Evolutionary conservation across 345 rosid species (phyloP), one percentile per base, ranked within the genome.

Genomic region (Corchorus olitorius): DNA sequence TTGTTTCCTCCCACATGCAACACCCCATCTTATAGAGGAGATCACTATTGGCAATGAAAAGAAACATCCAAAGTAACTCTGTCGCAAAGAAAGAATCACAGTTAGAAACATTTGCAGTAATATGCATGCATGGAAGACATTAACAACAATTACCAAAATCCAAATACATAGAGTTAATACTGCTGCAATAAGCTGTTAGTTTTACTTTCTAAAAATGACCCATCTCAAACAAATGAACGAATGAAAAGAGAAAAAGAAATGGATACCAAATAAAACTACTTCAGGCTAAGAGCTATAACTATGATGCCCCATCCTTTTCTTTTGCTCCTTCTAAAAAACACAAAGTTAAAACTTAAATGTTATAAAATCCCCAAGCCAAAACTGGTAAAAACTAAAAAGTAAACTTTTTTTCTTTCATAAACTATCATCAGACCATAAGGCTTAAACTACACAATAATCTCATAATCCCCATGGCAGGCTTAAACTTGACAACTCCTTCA

Each of bases 21-120:
- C 83, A 67, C 94, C 90, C 99, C 99, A 92, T 82, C 99, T 89
- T 86, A 93, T 79, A 1, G 96, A 93, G 71, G 99, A 85, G 67
- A 95, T 84, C 75, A 95, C 99, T 17, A 92, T 87, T 8, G 98
- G 99, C 87, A 95, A 77, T 6, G 98, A 84, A 80, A 95, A 95
- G 81, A 95, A 93, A 78, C 99, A 91, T 35, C 99, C 99, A 70
- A 95, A 95, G 89, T 95, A 95, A 82, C 89, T 95, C 98, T 95
- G 96, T 70, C 4, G 49, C 67, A 66, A 81, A 80, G 53, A 78
- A 60, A 2, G 54, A 48, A 74, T 22, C 59, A 45, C 35, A 58
- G 55, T 75, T 41, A 55, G 60, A 46, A 65, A 68, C 69, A 50
- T 39, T 19, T 37, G 27, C 2, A 70, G 16, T 34, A 74, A 3